Percentiles rank a stretch among this genome's conserved stretches.
Conservation (phyloP, 768 basidiomycete species). For the Phlebiopsis gigantea region DNA sequence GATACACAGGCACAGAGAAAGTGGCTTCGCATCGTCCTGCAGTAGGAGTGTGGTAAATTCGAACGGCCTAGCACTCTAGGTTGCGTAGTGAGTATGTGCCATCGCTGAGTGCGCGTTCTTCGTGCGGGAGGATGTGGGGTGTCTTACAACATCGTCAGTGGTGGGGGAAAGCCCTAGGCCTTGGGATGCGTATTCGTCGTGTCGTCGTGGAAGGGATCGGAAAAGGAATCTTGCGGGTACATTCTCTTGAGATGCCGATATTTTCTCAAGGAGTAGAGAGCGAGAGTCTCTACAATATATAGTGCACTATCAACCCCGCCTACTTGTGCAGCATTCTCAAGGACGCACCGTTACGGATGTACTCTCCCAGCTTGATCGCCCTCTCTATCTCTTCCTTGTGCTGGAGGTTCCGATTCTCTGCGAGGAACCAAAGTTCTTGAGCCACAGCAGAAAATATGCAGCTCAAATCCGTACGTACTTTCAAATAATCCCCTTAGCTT, state of each 20-base stretch:
- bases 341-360: slow-evolving; percentile 77
- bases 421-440: neutral
- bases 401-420: slow-evolving; percentile 65
- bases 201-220: slow-evolving; percentile 1
- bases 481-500: slow-evolving; percentile 69
- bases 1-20: no score
- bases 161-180: no score
- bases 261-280: slow-evolving; percentile 76
- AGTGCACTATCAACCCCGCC: neutral
- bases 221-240: slow-evolving; percentile 38
- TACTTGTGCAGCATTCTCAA: neutral
- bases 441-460: neutral
- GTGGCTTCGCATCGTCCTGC: no score
- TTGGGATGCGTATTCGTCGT: neutral
- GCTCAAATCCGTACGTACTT: slow-evolving; percentile 47
- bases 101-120: no score
- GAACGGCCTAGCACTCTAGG: no score
- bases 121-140: neutral
- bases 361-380: slow-evolving; percentile 70
- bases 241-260: slow-evolving; percentile 75
- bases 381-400: slow-evolving; percentile 71
- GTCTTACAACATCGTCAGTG: no score
- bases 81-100: no score
- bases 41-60: no score
- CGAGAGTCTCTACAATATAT: slow-evolving; percentile 61